These are phyloP conservation scores for Boletus sp. DNA, from an alignment of 1,284 basidiomycete genomes.

Conservation along the genomic window DNA sequence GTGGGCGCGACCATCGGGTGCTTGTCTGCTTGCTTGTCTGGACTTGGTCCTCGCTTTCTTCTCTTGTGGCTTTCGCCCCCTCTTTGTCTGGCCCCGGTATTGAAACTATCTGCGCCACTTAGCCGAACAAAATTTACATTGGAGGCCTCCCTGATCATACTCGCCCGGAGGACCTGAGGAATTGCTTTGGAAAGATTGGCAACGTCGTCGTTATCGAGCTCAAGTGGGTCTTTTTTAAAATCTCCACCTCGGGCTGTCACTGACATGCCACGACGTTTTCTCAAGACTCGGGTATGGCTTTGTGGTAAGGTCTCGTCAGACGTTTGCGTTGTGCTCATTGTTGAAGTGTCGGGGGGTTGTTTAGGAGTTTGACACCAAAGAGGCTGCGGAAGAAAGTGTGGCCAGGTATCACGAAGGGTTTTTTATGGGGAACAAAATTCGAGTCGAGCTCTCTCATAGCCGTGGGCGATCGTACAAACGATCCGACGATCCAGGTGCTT, in stretches of 20 bases:
- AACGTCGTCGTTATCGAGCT: conserved; percentile 75
- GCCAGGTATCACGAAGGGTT: conserved; percentile 83
- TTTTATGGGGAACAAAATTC: conserved; percentile 89
- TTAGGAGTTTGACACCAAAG: conserved; percentile 79
- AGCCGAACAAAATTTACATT: conserved; percentile 90
- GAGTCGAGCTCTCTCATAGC: conserved; percentile 81
- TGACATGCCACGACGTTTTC: conserved; percentile 15
- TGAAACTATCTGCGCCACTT: conserved; percentile 63
- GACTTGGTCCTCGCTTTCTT: conserved; percentile 48
- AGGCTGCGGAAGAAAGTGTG: conserved; percentile 83
- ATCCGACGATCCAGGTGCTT: conserved; percentile 77
- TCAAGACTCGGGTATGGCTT: conserved; percentile 78
- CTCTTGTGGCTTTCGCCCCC: conserved; percentile 46
- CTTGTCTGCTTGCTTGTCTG: conserved; percentile 32
- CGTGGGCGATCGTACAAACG: conserved; percentile 80
- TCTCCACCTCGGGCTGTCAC: neutral
- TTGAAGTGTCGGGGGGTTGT: neutral
- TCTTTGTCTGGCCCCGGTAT: conserved; percentile 53
- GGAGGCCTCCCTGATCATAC: conserved; percentile 85
- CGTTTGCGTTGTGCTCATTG: neutral
- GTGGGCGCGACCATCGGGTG: conserved; percentile 19
- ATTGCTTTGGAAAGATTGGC: conserved; percentile 85
- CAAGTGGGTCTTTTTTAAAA: conserved; percentile 60
- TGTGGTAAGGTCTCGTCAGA: conserved; percentile 57
- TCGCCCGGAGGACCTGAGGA: conserved; percentile 78